These are phyloP conservation scores for Coemansia sp. DNA, from an alignment of 192 early-diverging fungal species.

Conservation along the genomic window DNA sequence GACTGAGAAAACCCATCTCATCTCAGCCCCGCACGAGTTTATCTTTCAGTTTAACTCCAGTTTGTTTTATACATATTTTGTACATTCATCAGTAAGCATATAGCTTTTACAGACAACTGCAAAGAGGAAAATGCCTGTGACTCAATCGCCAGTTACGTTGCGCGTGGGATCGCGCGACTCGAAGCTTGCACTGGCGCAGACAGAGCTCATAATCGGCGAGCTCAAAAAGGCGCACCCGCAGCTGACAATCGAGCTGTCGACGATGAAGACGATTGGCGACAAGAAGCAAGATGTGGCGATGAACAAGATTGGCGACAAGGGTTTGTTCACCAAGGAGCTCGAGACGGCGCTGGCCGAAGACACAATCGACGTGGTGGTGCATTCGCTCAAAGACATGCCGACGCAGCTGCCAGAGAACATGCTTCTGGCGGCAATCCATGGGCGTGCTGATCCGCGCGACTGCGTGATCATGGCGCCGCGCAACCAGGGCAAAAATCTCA, in stretches of 20 bases:
- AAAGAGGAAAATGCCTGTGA: conserved; percentile 1
- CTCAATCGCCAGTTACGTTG: neutral
- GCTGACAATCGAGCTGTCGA: conserved; percentile 52
- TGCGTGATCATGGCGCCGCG: conserved; percentile 67
- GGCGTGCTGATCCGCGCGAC: conserved; percentile 91
- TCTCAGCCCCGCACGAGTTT: too few species aligned
- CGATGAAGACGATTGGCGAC: conserved; percentile 78
- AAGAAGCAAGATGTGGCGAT: conserved; percentile 79
- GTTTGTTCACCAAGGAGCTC: conserved; percentile 89
- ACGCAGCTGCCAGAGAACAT: conserved; percentile 82
- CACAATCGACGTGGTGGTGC: conserved; percentile 82
- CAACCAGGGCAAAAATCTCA: conserved; percentile 49
- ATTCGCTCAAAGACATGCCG: conserved; percentile 93
- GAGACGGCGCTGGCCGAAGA: conserved; percentile 71
- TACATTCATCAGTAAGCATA: neutral
- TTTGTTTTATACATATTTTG: conserved; percentile 7
- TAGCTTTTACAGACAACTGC: neutral
- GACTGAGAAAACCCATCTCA: too few species aligned
- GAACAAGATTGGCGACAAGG: conserved; percentile 87
- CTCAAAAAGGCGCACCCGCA: conserved; percentile 57
- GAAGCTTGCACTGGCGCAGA: conserved; percentile 84
- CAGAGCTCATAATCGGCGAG: conserved; percentile 62
- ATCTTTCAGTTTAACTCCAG: conserved; percentile 4
- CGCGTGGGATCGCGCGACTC: conserved; percentile 83
- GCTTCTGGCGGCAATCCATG: conserved; percentile 75